phyloP scores from a whole-genome alignment of 2,329 filamentous ascomycete genomes.

The Trichoderma sp. region DNA sequence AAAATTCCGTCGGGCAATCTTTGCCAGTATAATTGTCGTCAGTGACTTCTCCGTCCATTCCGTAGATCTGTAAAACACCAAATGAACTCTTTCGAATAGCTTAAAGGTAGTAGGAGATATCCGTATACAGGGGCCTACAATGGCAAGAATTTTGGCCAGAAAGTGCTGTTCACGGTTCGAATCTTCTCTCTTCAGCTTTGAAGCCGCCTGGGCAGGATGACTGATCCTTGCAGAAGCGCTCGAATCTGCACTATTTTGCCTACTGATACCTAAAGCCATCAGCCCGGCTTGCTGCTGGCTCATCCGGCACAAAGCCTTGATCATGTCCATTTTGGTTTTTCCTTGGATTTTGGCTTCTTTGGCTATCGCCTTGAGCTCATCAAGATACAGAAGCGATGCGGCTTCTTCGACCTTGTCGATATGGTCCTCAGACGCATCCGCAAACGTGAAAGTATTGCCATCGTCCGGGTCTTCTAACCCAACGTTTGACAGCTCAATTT shows the following conservation, averaged over 20 bases:
- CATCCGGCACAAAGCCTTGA: conserved; percentile 72
- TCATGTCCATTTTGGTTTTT: conserved; percentile 82
- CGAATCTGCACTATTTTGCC: conserved; percentile 65
- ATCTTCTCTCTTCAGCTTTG: conserved; percentile 36
- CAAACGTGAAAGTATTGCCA: conserved; percentile 70
- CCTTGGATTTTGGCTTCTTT: conserved; percentile 87
- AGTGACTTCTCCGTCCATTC: conserved; percentile 98
- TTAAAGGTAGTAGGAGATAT: conserved; percentile 73
- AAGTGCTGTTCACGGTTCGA: conserved; percentile 75
- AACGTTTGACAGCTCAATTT: conserved; percentile 37
- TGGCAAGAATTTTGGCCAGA: conserved; percentile 72
- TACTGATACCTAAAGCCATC: conserved; percentile 67
- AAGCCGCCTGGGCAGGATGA: conserved; percentile 33
- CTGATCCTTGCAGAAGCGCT: conserved; percentile 51
- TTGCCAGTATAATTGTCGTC: conserved; percentile 90
- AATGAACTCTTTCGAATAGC: conserved; percentile 89
- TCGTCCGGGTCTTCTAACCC: conserved; percentile 52
- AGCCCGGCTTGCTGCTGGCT: conserved; percentile 77
- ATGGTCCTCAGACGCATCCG: conserved; percentile 72
- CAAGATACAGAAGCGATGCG: conserved; percentile 76
- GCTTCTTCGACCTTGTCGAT: conserved; percentile 84
- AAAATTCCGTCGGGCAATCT: conserved; percentile 85
- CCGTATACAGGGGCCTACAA: conserved; percentile 82
- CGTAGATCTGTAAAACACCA: conserved; percentile 94
- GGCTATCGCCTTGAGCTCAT: conserved; percentile 82